phyloP scores from a whole-genome alignment of 768 basidiomycete genomes.

The Mycena sanguinolenta region DNA sequence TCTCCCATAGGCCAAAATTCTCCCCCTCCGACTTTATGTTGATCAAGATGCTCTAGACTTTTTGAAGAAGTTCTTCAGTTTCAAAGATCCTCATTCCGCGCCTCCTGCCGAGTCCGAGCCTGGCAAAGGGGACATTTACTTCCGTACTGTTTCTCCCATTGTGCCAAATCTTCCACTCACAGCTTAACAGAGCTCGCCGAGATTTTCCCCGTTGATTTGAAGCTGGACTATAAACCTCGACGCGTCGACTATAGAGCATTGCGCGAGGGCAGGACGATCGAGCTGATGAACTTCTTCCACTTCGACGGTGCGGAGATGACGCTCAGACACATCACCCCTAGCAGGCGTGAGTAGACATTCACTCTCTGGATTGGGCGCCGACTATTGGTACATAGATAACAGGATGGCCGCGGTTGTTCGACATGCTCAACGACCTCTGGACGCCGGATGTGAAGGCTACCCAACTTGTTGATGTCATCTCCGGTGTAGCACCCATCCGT shows the following conservation, averaged over 20 bases:
- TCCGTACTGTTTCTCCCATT: slow-evolving; percentile 62
- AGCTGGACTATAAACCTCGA: slow-evolving; percentile 98
- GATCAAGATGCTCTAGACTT: slow-evolving; percentile 99
- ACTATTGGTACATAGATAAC: slow-evolving; percentile 71
- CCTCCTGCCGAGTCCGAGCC: slow-evolving; percentile 53
- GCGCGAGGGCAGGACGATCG: slow-evolving; percentile 91
- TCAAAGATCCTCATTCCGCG: slow-evolving; percentile 72
- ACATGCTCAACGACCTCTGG: slow-evolving; percentile 97
- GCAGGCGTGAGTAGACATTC: slow-evolving; percentile 77
- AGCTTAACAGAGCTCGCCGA: slow-evolving; percentile 84
- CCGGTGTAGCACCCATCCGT: slow-evolving; percentile 95
- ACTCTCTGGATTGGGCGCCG: not conserved
- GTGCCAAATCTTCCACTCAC: slow-evolving; percentile 1
- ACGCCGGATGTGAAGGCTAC: slow-evolving; percentile 99
- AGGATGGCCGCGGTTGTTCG: slow-evolving; percentile 92
- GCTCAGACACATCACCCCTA: slow-evolving; percentile 89
- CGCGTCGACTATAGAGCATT: slow-evolving; percentile 95
- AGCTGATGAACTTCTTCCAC: slow-evolving; percentile 99
- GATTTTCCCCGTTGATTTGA: slow-evolving; percentile 94
- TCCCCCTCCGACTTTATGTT: slow-evolving; percentile 92
- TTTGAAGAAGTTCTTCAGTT: slow-evolving; percentile 95
- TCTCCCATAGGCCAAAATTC: slow-evolving; percentile 79
- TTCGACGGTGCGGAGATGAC: slow-evolving; percentile 99
- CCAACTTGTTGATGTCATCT: slow-evolving; percentile 96
- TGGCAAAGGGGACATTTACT: slow-evolving; percentile 70